Evolutionary conservation across 208 protist genomes (phyloP), one percentile per base, ranked within the genome.

Genomic region (Leptomonas pyrrhocoris): DNA sequence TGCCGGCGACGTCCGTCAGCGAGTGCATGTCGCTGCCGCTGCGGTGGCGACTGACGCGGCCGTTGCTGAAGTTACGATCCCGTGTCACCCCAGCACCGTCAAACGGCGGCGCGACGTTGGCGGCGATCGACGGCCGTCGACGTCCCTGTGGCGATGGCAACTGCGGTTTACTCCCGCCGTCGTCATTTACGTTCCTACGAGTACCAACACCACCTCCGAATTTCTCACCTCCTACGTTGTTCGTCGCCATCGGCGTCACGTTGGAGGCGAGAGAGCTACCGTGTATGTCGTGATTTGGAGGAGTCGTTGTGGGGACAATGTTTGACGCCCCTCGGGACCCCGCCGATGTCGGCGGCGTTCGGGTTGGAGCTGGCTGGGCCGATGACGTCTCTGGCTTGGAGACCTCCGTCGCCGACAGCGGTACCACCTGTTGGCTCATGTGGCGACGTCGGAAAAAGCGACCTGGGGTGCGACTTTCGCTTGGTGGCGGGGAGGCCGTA

Each of bases 361-460:
- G 43, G 43, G 2, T 48, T 9, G 16, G 0, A 3, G n/a, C 3
- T 53, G 25, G 16, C 28, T 21, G n/a, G 3, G 31, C 27, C 38
- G 43, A 0, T 0, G 43, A 1, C 0, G 42, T 12, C 5, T 38
- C 27, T 3, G 58, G 43, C 43, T 23, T 36, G 2, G 42, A 25
- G 13, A 73, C 25, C 28, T 73, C 68, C 1, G 19, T 43, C 5
- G 68, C 59, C 8, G 27, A 58, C 18, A 66, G 34, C 9, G 68
- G 50, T 8, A n/a, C 31, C 12, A 53, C 49, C 0, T 27, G 50
- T 0, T 2, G n/a, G 12, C 38, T 28, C 11, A 73, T 28, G 40
- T 66, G 46, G 50, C 49, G 68, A 8, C 68, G 57, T 38, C 57
- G 68, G 34, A 43, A 48, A 34, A 60, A 66, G 38, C 28, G 48